Base-by-base conservation (phyloP, 257 asterid species). In the Echites panduratus region DNA sequence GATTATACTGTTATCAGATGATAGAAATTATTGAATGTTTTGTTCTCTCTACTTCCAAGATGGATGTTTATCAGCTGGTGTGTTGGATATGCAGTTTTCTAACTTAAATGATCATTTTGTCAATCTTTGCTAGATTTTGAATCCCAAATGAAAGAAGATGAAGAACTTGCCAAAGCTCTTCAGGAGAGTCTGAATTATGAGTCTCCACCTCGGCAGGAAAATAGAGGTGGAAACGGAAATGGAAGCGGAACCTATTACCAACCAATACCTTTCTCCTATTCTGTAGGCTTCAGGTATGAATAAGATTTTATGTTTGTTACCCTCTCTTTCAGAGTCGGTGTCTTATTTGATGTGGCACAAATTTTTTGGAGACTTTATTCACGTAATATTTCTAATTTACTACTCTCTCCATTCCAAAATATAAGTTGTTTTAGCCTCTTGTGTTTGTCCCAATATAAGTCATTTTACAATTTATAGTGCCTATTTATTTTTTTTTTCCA, bases 151-250 rank as follows among this genome's bases (percentile, higher is more conserved):
- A 82, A 89, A 70, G 90, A 89, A 71, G 96, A 90, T 66, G 97
- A 90, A 82, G 84, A 79, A 78, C 88, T 90, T 57, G 97, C 97
- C 50, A 87, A 84, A 80, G 92, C 90, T 75, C 82, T 88, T 73
- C 97, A 87, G 66, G 96, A 87, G 79, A 89, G 96, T 76, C 77
- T 89, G 86, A 81, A 79, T 67, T 66, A 63, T 4, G 93, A 84
- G 77, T 83, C 95, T 78, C 85, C 91, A 75, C 87, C 88, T 57
- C 85, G 75, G 68, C 70, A 84, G 22, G 82, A 63, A 71, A 79
- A 81, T 66, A 79, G 84, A 80, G 85, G 77, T 72, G 67, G 73
- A 69, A 78, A 66, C 57, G 63, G 67, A 35, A 57, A 68, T 56
- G 88, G 89, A 35, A 78, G 66, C 61, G 82, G 79, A 73, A 82